Evolutionary conservation across 495 filamentous ascomycete species (phyloP).

Genomic region (Margaritispora aquatica): DNA sequence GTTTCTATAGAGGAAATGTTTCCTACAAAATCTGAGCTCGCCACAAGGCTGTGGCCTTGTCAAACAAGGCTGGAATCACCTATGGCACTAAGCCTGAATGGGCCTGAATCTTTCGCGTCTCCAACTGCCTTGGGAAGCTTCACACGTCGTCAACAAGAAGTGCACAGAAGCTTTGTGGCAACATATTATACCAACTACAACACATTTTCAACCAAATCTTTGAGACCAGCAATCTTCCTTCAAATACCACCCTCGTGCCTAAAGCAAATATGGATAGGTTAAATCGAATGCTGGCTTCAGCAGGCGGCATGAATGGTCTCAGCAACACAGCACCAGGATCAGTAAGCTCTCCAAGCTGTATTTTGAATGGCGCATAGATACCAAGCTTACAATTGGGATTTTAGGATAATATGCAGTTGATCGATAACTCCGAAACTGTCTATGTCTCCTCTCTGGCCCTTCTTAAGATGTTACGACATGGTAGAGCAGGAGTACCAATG

Average conservation of each 20-base stretch:
- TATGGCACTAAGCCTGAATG: too few relatives aligned
- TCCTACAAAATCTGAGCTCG: neutral
- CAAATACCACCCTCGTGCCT: neutral
- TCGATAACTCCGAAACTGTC: constrained; percentile 99
- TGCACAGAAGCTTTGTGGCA: constrained; percentile 11
- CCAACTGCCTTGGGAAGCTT: constrained; percentile 12
- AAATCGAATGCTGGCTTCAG: constrained; percentile 71
- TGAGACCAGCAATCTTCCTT: neutral
- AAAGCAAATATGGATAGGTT: constrained; percentile 70
- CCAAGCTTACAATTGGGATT: constrained; percentile 2
- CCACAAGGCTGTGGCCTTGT: constrained; percentile 11
- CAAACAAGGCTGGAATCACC: constrained; percentile 7
- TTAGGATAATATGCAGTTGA: constrained; percentile 79
- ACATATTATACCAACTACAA: constrained; percentile 2
- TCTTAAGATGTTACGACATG: constrained; percentile 97
- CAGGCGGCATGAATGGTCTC: constrained; percentile 70
- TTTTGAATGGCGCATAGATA: constrained; percentile 10
- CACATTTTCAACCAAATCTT: neutral
- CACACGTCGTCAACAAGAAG: constrained; percentile 12
- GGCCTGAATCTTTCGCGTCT: neutral
- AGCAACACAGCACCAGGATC: constrained; percentile 63
- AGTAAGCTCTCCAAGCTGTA: constrained; percentile 46
- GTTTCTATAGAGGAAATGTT: neutral
- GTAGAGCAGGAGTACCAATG: constrained; percentile 96
- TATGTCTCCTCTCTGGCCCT: constrained; percentile 97